These are phyloP conservation scores for Andrographis paniculata DNA, from an alignment of 305 asterid genomes.

Conservation along the genomic window DNA sequence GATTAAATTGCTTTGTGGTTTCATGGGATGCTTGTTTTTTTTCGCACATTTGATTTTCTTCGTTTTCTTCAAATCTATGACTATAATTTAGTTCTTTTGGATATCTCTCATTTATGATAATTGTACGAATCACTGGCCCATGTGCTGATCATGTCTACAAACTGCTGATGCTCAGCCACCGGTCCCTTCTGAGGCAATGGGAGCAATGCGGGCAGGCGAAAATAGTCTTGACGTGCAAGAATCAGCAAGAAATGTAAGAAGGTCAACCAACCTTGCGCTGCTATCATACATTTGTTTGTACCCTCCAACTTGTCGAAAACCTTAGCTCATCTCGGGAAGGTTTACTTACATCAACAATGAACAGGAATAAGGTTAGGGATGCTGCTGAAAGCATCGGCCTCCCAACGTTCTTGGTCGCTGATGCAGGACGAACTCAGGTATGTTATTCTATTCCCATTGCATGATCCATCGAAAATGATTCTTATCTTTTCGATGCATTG, in stretches of 20 bases:
- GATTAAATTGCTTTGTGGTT: neutral
- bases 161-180: conserved; percentile 43
- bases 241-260: conserved; percentile 96
- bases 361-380: conserved; percentile 87
- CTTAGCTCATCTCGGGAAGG: no score
- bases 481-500: no score
- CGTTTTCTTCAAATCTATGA: neutral
- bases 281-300: neutral
- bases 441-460: no score
- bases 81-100: neutral
- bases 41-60: neutral
- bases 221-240: conserved; percentile 91
- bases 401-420: conserved; percentile 90
- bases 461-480: no score
- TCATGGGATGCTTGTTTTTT: neutral
- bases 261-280: conserved; percentile 11
- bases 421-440: conserved; percentile 98
- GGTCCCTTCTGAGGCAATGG: conserved; percentile 80
- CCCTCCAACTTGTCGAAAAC: no score
- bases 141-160: conserved; percentile 6
- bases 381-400: conserved; percentile 81
- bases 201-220: conserved; percentile 88
- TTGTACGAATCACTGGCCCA: neutral
- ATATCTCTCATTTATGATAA: conserved; percentile 1
- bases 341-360: no score